phyloP scores from a whole-genome alignment of 2,329 filamentous ascomycete genomes.

The Fusarium oligoseptatum region DNA sequence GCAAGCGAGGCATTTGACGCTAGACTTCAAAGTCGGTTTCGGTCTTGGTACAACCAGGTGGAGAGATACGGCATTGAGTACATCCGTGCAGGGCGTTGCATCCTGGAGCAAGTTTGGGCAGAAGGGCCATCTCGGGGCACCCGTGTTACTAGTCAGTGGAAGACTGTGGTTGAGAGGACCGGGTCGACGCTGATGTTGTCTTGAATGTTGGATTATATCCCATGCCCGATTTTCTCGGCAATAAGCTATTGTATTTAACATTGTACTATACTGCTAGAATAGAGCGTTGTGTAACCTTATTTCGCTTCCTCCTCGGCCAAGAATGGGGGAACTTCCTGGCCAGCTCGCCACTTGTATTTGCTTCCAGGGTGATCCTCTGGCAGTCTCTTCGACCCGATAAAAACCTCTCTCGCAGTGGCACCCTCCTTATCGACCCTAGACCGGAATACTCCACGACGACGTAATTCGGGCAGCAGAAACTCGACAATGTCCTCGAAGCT shows the following conservation, averaged over 20 bases:
- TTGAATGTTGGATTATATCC: neutral
- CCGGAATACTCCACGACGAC: neutral
- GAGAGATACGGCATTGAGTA: neutral
- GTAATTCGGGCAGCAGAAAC: neutral
- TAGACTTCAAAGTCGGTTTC: neutral
- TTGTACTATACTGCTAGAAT: neutral
- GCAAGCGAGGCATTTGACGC: neutral
- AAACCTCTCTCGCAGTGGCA: slow-evolving; percentile 5
- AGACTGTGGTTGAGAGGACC: neutral
- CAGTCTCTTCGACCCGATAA: slow-evolving; percentile 15
- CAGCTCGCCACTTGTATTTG: slow-evolving; percentile 10
- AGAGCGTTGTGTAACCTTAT: neutral
- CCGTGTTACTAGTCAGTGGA: neutral
- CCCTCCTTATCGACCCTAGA: neutral
- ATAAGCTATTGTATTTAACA: neutral
- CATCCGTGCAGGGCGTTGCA: neutral
- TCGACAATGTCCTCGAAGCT: neutral
- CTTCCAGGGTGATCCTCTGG: slow-evolving; percentile 10
- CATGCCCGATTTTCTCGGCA: too few relatives aligned
- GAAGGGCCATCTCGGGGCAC: neutral
- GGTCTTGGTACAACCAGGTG: neutral
- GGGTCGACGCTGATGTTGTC: neutral
- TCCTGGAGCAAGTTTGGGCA: neutral
- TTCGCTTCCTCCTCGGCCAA: neutral
- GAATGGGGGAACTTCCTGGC: neutral